These are phyloP conservation scores for Inga oerstediana DNA, from an alignment of 306 rosid species.

Conservation along the genomic window DNA sequence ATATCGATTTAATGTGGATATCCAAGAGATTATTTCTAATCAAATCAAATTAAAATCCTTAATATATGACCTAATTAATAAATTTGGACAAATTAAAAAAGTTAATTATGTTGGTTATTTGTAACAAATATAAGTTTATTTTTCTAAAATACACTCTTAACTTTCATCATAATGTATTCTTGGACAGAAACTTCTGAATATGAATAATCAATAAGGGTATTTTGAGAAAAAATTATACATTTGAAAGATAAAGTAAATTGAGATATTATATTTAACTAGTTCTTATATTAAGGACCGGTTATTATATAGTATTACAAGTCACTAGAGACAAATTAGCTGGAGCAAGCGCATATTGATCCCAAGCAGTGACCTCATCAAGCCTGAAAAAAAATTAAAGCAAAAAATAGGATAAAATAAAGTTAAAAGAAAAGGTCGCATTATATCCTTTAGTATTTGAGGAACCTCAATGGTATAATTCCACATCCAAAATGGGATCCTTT, in stretches of 20 bases:
- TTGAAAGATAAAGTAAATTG: accelerated
- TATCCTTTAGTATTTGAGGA: not conserved
- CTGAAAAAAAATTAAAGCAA: not conserved
- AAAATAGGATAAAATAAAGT: not conserved
- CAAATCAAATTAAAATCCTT: no score
- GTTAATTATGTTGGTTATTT: no score
- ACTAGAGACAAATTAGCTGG: not conserved
- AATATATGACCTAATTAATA: no score
- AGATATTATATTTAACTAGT: no score
- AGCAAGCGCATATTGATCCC: not conserved
- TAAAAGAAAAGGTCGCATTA: not conserved
- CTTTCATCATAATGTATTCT: no score
- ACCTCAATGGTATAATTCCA: not conserved
- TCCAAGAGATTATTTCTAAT: not conserved
- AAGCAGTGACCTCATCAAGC: not conserved
- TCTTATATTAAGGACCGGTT: no score
- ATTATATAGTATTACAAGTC: not conserved
- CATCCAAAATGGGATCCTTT: not conserved
- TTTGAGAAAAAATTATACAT: no score
- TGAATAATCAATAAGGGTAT: no score
- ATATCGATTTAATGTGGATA: not conserved
- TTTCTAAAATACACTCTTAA: no score
- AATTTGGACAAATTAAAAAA: no score
- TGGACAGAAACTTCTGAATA: no score
- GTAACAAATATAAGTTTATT: no score